phyloP scores from a whole-genome alignment of 495 filamentous ascomycete species.

The Pseudevernia furfuracea region DNA sequence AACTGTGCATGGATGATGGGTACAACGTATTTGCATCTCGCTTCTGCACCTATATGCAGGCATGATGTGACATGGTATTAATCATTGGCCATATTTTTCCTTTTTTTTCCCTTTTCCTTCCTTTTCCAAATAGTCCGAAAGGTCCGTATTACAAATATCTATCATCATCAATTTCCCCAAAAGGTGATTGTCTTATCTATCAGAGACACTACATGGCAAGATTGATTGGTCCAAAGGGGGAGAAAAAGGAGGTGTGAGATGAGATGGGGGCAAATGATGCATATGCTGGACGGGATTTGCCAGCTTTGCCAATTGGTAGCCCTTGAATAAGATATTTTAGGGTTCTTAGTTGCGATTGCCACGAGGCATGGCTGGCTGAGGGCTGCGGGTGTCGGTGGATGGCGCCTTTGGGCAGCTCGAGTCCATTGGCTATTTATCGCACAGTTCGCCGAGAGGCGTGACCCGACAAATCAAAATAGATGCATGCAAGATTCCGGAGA shows the following conservation, averaged over 20 bases:
- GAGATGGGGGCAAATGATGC: background rate
- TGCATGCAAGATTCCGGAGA: constrained; percentile 1
- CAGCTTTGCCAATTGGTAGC: background rate
- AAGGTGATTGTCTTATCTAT: background rate
- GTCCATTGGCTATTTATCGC: constrained; percentile 1
- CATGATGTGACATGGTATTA: background rate
- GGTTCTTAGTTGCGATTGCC: constrained; percentile 5
- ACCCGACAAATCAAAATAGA: background rate
- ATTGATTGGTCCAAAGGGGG: background rate
- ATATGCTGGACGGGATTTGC: background rate
- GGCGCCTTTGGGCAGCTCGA: background rate
- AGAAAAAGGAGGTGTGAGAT: too few relatives aligned
- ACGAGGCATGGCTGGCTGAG: constrained; percentile 7
- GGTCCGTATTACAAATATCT: background rate
- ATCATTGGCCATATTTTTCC: background rate
- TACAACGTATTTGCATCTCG: constrained; percentile 3
- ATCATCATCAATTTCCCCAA: background rate
- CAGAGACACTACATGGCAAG: background rate
- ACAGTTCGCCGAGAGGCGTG: background rate
- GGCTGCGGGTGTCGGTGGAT: constrained; percentile 2
- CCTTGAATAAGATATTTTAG: background rate
- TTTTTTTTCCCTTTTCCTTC: too few relatives aligned
- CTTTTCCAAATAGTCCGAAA: too few relatives aligned
- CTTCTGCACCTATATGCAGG: background rate
- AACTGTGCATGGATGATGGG: background rate